Base-by-base conservation (phyloP, 495 filamentous ascomycete species). In the Daldinia loculata region DNA sequence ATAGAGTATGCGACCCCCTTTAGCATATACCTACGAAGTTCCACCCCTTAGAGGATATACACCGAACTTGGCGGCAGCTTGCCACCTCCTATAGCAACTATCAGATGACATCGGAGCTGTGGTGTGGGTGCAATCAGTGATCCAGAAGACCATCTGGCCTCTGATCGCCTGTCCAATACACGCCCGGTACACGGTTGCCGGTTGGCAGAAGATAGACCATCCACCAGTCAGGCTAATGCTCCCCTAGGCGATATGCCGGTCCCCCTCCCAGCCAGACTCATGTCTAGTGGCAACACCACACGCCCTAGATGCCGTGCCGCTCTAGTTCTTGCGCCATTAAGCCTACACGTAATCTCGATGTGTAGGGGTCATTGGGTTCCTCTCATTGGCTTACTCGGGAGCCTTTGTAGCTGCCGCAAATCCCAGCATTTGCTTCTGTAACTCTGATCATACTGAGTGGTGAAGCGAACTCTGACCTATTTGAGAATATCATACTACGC, bases 291-390 rank as follows among this genome's bases (percentile, higher is more conserved):
- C 63, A 48, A 68, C 55, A 61, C 65, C 43, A 57, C 12, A 39
- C 27, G 34, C 27, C 27, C 43, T 29, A 19, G 55, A 27, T 69
- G 56, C 66, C 43, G 70, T 69, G 70, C 66, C 66, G 56, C 62
- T 73, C 15, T 66, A n/a, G 3, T n/a, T 41, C 22, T 43, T 48
- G 51, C 56, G 43, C 32, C 22, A 56, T 32, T 27, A 39, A 29
- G 36, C 36, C 41, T 24, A 41, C 29, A 59, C n/a, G 43, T 63
- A 66, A 36, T 36, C 34, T 15, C 14, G 26, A 58, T 12, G 50
- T 50, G 15, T 56, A 60, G 55, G 39, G 43, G 2, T 50, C 38
- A 30, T 6, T 51, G n/a, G 19, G 48, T 50, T 60, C 56, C 27
- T 64, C 50, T 52, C 50, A 53, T 45, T 45, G 9, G 52, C 51